A percentile compares a stretch with the other conserved stretches of the same genome.
phyloP scores from a whole-genome alignment of 2,329 filamentous ascomycete genomes.

The Alternaria brassicicola region DNA sequence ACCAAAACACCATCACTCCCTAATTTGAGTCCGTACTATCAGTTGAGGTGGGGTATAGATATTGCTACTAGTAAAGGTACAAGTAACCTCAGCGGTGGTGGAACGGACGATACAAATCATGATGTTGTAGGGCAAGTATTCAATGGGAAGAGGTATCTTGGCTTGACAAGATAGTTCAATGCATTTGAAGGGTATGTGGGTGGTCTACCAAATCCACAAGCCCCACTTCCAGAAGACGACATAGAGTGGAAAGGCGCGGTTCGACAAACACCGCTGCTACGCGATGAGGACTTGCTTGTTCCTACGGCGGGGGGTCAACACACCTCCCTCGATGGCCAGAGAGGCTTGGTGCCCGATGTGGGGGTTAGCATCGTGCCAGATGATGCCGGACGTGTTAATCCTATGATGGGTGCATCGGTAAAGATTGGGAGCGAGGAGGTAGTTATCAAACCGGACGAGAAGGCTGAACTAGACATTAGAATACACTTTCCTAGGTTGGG shows the following conservation, averaged over 20 bases:
- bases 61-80: slow-evolving; percentile 46
- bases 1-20: slow-evolving; percentile 45
- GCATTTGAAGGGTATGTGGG: slow-evolving; percentile 42
- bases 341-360: slow-evolving; percentile 39
- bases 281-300: slow-evolving; percentile 33
- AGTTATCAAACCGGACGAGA: slow-evolving; percentile 42
- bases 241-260: slow-evolving; percentile 16
- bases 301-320: slow-evolving; percentile 39
- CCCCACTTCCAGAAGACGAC: slow-evolving; percentile 14
- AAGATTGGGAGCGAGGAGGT: slow-evolving; percentile 51
- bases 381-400: slow-evolving; percentile 50
- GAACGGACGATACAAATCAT: slow-evolving; percentile 29
- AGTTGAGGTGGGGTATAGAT: slow-evolving; percentile 49
- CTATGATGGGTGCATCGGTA: slow-evolving; percentile 46
- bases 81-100: slow-evolving; percentile 47
- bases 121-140: slow-evolving; percentile 40
- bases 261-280: neutral
- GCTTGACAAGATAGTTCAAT: slow-evolving; percentile 46
- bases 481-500: slow-evolving; percentile 52
- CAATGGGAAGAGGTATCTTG: slow-evolving; percentile 47
- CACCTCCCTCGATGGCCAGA: slow-evolving; percentile 34
- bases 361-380: slow-evolving; percentile 47
- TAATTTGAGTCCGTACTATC: slow-evolving; percentile 49
- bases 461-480: slow-evolving; percentile 42
- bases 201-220: slow-evolving; percentile 36